Evolutionary conservation across 805 yeast species (phyloP), one percentile per base, ranked within the genome.

Genomic region (Maudiozyma barnettii): DNA sequence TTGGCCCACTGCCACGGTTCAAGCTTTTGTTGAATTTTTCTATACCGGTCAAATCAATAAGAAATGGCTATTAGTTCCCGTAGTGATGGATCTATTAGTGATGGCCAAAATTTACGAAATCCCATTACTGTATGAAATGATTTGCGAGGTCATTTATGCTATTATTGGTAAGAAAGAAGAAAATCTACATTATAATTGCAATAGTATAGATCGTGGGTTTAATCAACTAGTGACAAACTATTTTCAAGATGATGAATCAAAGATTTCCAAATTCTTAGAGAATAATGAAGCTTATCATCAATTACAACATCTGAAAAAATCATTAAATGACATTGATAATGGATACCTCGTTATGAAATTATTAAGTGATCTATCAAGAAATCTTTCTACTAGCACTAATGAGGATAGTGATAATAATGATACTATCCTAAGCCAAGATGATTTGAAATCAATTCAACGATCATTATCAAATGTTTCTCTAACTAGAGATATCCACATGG

Each of bases 1-100:
- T 3, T 82, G 81, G 65, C 61, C 79, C 2, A 78, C 82, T 1
- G 60, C 67, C 1, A 76, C 87, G 0, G 77, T 83, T 14, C 72
- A 72, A 47, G 88, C 88, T 2, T 75, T 84, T 52, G 69, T 81
- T 23, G 93, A 84, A 58, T 85, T 79, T 60, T 69, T 85, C 47
- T 83, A 81, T 56, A 84, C 90, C 5, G 95, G 93, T 1, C 89
- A 84, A 61, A 77, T 85, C 20, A 87, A 87, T 22, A 78, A 81
- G 45, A 81, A 76, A 54, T 84, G 91, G 91, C 64, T 73, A n/a
- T 64, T 84, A 37, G 69, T 76, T 1, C 91, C 93, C 0, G 79
- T 84, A 0, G 76, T 84, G 0, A 69, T 83, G 37, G 88, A 83
- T 53, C 71, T 80, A 42, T 67, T 84, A 53, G 61, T 79, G 31